phyloP scores from a whole-genome alignment of 768 basidiomycete genomes.

The Tremella mesenterica region DNA sequence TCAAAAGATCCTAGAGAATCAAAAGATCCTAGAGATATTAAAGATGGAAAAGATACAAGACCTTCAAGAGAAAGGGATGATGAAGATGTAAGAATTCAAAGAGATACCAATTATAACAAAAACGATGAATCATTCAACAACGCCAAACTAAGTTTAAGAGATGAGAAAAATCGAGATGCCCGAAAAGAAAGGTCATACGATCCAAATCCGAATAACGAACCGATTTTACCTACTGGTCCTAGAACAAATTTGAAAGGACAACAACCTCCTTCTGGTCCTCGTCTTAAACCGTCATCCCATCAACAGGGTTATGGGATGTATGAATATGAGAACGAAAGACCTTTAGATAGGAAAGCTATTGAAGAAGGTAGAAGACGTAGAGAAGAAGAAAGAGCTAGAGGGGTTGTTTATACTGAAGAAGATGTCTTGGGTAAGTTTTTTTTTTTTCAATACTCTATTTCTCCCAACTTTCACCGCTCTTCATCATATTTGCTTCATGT shows the following conservation, averaged over 20 bases:
- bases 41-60: background rate
- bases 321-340: conserved; percentile 22
- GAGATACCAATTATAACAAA: background rate
- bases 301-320: background rate
- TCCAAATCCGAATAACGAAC: background rate
- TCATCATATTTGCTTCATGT: background rate
- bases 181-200: background rate
- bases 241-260: background rate
- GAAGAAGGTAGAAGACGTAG: conserved; percentile 40
- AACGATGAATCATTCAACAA: too few relatives aligned
- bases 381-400: conserved; percentile 38
- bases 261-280: background rate
- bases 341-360: conserved; percentile 39
- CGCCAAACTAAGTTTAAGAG: too few relatives aligned
- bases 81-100: background rate
- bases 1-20: too few relatives aligned
- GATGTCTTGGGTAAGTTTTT: conserved; percentile 4
- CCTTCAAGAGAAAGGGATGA: background rate
- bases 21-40: too few relatives aligned
- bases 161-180: background rate
- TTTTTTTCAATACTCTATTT: background rate
- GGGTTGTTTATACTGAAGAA: conserved; percentile 18
- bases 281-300: background rate
- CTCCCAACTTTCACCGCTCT: background rate
- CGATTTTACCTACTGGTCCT: background rate